Percentiles rank a stretch among this genome's conserved stretches.
Conservation (phyloP, 2,329 filamentous ascomycete species). For the Hypoxylon sp. region DNA sequence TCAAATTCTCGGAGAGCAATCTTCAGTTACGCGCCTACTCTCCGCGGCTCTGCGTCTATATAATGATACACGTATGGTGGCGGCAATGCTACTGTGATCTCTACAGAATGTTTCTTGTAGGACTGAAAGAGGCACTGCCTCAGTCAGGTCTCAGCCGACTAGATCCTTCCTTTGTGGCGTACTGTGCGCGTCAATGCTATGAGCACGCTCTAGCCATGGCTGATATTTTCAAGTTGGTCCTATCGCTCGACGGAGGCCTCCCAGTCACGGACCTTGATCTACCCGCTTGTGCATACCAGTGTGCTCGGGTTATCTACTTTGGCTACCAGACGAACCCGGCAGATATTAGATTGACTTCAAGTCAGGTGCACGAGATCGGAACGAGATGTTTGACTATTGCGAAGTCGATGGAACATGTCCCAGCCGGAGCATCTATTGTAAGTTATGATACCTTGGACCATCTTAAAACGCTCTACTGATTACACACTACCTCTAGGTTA, state of each 20-base stretch:
- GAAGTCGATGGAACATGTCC: conserved; percentile 63
- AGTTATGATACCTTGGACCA: conserved; percentile 42
- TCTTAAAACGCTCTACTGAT: conserved; percentile 26
- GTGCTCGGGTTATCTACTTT: conserved; percentile 65
- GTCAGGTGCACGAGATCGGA: conserved; percentile 63
- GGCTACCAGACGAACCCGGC: conserved; percentile 60
- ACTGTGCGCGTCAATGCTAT: conserved; percentile 64
- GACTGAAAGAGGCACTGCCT: conserved; percentile 65
- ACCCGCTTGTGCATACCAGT: conserved; percentile 68
- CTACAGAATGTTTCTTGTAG: conserved; percentile 65
- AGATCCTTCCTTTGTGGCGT: conserved; percentile 62
- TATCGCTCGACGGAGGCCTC: conserved; percentile 63
- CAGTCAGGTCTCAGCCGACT: conserved; percentile 59
- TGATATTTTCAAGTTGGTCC: conserved; percentile 65
- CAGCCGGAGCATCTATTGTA: conserved; percentile 63
- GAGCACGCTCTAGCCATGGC: conserved; percentile 68
- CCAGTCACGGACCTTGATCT: conserved; percentile 68
- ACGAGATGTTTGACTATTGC: conserved; percentile 65
- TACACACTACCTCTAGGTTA: conserved; percentile 47
- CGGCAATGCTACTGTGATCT: conserved; percentile 69
- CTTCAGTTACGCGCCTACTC: conserved; percentile 68
- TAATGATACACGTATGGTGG: conserved; percentile 73
- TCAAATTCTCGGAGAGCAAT: conserved; percentile 69
- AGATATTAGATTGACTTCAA: conserved; percentile 59
- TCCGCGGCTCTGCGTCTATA: conserved; percentile 67